Evolutionary conservation across 176 grass and related monocot genomes (phyloP), one percentile per base, ranked within the genome.

Genomic region (Paspalum notatum): DNA sequence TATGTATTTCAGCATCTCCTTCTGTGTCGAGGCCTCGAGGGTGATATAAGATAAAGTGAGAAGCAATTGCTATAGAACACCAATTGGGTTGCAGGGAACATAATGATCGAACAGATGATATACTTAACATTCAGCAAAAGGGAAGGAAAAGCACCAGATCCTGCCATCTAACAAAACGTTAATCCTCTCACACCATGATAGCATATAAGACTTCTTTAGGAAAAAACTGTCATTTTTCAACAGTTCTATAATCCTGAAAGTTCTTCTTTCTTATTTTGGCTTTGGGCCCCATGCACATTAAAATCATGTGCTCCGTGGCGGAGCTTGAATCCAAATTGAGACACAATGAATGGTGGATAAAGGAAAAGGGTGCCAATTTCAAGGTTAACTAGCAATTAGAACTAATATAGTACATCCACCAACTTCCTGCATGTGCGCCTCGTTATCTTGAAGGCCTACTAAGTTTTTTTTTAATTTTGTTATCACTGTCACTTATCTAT

Each of bases 401-500:
- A 32, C 32, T 32, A 32, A 32, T 32, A 32, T 3, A 32, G 32
- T 32, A 32, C 32, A 32, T 32, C 3, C 32, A 32, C 32, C 32
- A 32, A 32, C 32, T 32, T 32, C 32, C 32, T 32, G 32, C 41
- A 9, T 1, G 40, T 80, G 20, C 39, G 39, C 12, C 7, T 61
- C 12, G 5, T 32, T 18, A 41, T 18, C 41, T 8, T 20, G n/a
- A 25, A 78, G 55, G 32, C 41, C 1, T 44, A 71, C 14, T 46
- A 63, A 53, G 77, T 24, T n/a, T 77, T 10, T 14, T 65, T 10
- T 76, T 62, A 18, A 42, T 53, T 46, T 25, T 68, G 16, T 71
- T 15, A 41, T 65, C 47, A 55, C 59, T 60, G 21, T 79, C 41
- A 68, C 16, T 43, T 50, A 41, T n/a, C 10, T 74, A 54, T 55